Evolutionary conservation across 2,329 filamentous ascomycete species (phyloP), one percentile per base, ranked within the genome.

Genomic region (Ceratocystis albifundus): DNA sequence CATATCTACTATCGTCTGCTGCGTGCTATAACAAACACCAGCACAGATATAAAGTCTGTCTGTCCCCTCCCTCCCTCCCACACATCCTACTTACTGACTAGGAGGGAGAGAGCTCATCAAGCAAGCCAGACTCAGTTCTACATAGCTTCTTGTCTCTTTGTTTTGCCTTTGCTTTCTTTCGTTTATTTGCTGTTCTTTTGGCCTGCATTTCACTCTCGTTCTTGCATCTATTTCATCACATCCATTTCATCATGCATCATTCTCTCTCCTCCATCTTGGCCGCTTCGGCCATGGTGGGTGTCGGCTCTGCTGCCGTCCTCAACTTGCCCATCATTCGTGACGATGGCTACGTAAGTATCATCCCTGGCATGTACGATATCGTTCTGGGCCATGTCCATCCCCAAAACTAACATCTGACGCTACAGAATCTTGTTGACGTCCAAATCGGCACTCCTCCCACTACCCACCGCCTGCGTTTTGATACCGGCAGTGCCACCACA

Each of bases 401-500:
- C 20, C n/a, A 32, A 32, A 30, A 3, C 45, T 64, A 53, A 57
- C 55, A 61, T 36, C 22, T 4, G 17, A 15, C 48, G 20, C 36
- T 44, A 68, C 32, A 68, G 67, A 61, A 20, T 61, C 48, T 65
- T 15, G 68, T 69, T 20, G 50, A 68, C 7, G 17, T 69, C n/a
- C 17, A 66, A 76, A 59, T 73, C 10, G 75, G 75, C 48, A 74
- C 72, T 2, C 75, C 75, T 0, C 46, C 69, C 8, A 69, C 72
- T 61, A 68, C 65, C 0, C 71, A 72, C 66, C 68, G 69, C 0
- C 70, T 77, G 4, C 66, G 71, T 10, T 76, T 75, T 66, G 74
- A 76, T 68, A 76, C 74, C 0, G 75, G 75, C 25, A 75, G 73
- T 64, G 65, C 74, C 1, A 73, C 75, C 0, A 65, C 74, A 0